A percentile compares a stretch with the other conserved stretches of the same genome.
Conservation (phyloP, 352 stramenopile genomes). For the Phytophthora hybrid region DNA sequence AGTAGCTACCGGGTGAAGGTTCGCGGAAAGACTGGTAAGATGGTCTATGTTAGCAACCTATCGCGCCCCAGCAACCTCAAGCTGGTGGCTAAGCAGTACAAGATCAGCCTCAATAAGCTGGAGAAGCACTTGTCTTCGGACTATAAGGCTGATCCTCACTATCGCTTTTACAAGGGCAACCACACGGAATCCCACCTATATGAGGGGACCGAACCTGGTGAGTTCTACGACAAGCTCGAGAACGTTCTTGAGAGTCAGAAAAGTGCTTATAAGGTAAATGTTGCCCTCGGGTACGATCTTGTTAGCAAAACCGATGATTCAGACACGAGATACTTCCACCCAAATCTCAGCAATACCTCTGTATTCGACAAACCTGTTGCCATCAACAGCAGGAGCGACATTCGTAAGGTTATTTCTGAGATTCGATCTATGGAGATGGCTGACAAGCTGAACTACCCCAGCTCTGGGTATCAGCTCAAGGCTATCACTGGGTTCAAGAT, state of each 20-base stretch:
- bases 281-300: slow-evolving; percentile 20
- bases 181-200: slow-evolving; percentile 11
- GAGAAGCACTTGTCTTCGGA: slow-evolving; percentile 1
- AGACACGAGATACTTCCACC: slow-evolving; percentile 4
- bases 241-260: slow-evolving; percentile 10
- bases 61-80: slow-evolving; percentile 6
- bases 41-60: slow-evolving; percentile 10
- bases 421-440: slow-evolving; percentile 30
- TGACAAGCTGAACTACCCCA: slow-evolving; percentile 30
- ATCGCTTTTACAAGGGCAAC: slow-evolving; percentile 2
- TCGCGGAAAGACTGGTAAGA: not conserved
- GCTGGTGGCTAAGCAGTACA: slow-evolving; percentile 9
- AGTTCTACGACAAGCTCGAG: slow-evolving; percentile 22
- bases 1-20: slow-evolving; percentile 15
- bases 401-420: slow-evolving; percentile 24
- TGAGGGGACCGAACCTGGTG: not conserved
- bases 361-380: slow-evolving; percentile 19
- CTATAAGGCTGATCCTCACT: slow-evolving; percentile 1
- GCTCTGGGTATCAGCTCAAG: slow-evolving; percentile 22
- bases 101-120: not conserved
- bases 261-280: slow-evolving; percentile 18
- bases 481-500: slow-evolving; percentile 29
- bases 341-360: slow-evolving; percentile 16
- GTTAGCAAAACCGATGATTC: slow-evolving; percentile 6
- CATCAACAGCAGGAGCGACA: slow-evolving; percentile 30